phyloP scores from a whole-genome alignment of 345 rosid genomes.

The Eutrema yunnanense region DNA sequence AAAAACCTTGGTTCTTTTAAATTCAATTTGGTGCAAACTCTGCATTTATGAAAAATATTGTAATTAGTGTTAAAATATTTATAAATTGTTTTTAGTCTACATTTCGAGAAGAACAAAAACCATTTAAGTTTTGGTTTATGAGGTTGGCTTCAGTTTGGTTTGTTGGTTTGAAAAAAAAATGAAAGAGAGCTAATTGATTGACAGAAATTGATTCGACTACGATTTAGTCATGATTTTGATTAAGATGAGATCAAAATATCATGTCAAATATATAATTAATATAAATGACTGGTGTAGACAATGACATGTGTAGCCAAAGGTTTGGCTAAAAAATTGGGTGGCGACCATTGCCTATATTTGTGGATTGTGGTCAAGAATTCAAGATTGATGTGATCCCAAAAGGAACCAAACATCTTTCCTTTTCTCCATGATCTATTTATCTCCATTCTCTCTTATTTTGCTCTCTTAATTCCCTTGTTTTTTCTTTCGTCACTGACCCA shows the following conservation, averaged over 20 bases:
- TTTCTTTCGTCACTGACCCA: conserved; percentile 12
- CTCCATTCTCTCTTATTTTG: conserved; percentile 1
- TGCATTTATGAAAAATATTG: background rate
- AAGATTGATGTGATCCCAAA: conserved; percentile 23
- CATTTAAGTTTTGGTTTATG: background rate
- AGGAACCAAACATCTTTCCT: conserved; percentile 5
- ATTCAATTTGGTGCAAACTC: too few species aligned
- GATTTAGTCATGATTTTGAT: background rate
- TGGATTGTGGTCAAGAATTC: conserved; percentile 19
- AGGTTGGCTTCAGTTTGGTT: background rate
- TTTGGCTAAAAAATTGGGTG: background rate
- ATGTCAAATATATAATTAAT: background rate
- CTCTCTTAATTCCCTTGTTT: background rate
- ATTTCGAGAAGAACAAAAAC: background rate
- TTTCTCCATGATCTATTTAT: background rate
- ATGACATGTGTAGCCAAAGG: background rate
- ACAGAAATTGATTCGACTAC: background rate
- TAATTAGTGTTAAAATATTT: background rate
- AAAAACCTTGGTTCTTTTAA: background rate
- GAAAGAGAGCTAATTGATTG: background rate
- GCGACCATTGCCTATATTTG: background rate
- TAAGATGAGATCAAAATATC: background rate
- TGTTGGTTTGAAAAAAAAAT: background rate
- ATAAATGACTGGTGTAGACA: conserved; percentile 2
- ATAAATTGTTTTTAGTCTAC: background rate